These are phyloP conservation scores for Penicillium brasilianum DNA, from an alignment of 2,329 filamentous ascomycete species.

Conservation along the genomic window DNA sequence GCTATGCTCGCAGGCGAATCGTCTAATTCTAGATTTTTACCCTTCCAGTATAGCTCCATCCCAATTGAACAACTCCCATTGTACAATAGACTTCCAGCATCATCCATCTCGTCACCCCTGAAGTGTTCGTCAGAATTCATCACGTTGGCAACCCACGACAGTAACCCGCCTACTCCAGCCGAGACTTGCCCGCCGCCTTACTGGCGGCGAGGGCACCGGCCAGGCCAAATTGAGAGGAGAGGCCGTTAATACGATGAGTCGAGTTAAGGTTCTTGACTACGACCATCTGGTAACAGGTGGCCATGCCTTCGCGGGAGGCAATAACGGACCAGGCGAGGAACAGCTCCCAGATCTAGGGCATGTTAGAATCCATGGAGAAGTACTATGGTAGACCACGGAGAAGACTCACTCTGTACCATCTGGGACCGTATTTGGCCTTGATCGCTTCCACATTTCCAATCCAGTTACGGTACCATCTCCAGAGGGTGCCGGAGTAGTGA, in stretches of 20 bases:
- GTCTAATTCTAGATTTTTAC: no score
- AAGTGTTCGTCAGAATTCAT: no score
- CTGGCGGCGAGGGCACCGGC: slow-evolving; percentile 62
- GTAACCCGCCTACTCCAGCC: slow-evolving; percentile 1
- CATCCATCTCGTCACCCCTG: no score
- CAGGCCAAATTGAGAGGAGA: slow-evolving; percentile 68
- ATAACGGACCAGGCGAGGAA: slow-evolving; percentile 81
- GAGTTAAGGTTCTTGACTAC: slow-evolving; percentile 82
- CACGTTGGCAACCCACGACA: neutral
- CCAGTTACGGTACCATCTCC: slow-evolving; percentile 96
- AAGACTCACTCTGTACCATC: slow-evolving; percentile 80
- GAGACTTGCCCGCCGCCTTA: slow-evolving; percentile 32
- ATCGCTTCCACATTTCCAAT: slow-evolving; percentile 83
- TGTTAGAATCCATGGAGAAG: slow-evolving; percentile 11
- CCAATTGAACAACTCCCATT: no score
- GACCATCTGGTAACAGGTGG: slow-evolving; percentile 78
- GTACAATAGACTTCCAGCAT: no score
- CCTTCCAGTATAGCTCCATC: no score
- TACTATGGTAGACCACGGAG: neutral
- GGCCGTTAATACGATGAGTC: slow-evolving; percentile 72
- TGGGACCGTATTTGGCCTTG: slow-evolving; percentile 81
- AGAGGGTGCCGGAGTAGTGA: slow-evolving; percentile 88
- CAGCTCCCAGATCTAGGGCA: slow-evolving; percentile 73
- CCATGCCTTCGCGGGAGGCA: slow-evolving; percentile 73
- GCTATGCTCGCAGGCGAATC: no score